Evolutionary conservation across 108 stramenopile species (phyloP), one percentile per base, ranked within the genome.

Genomic region (Cyclotella cryptica): DNA sequence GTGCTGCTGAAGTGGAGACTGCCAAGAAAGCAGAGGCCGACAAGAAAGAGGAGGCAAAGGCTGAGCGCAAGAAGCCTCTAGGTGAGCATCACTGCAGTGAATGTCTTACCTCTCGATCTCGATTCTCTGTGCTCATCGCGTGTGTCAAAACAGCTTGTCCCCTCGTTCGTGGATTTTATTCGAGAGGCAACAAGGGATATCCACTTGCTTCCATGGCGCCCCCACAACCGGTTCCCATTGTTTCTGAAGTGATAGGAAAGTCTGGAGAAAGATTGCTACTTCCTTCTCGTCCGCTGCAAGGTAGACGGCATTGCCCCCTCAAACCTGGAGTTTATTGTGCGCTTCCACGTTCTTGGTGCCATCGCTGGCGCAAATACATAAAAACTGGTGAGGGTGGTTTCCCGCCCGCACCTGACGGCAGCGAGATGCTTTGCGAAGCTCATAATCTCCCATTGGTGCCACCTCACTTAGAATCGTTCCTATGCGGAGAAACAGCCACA

Each of bases 321-420:
- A 55, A 67, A 21, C 74, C 84, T 54, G 93, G 90, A 9, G 84
- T 80, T 11, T 95, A 95, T 66, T 84, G 85, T 51, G 88, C 89
- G 1, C 40, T 95, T 12, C 94, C 94, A 10, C 77, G 89, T 22
- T 77, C 88, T 7, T 95, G 94, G 94, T 92, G 90, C 49, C 88
- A 92, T 61, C 76, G 80, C 59, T 95, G 92, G 89, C 86, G 94
- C 14, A 88, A 84, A 29, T 95, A 93, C 68, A 88, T 95, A 52
- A 95, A 93, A 71, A 91, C 89, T 15, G 93, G 93, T n/a, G 92
- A 91, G 52, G 93, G 86, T 15, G 82, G 85, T n/a, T 68, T 71
- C 27, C 88, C 87, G 0, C 77, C 78, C 47, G 87, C 93, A 27
- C 93, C 93, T 15, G 90, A 92, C 77, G 85, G 88, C 27, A 88